A percentile compares a stretch with the other conserved stretches of the same genome.
phyloP scores from a whole-genome alignment of 345 rosid genomes.

The Syzygium oleosum region DNA sequence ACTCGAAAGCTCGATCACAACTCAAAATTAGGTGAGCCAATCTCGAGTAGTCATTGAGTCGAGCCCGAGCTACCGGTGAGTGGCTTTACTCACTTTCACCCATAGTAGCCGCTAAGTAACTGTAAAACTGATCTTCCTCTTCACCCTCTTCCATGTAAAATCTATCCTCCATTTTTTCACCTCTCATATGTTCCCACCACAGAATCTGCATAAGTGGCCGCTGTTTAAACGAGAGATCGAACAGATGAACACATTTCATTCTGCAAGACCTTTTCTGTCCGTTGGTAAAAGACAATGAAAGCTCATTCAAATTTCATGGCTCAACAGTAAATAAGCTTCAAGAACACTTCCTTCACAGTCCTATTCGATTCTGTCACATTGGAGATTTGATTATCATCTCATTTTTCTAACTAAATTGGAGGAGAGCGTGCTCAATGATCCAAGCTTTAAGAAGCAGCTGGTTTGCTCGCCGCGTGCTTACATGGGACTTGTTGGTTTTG shows the following conservation, averaged over 20 bases:
- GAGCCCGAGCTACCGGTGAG: not conserved
- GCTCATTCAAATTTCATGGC: not conserved
- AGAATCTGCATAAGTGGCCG: not conserved
- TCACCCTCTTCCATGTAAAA: not conserved
- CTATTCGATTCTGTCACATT: not conserved
- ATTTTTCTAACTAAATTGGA: not conserved
- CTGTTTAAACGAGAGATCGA: not conserved
- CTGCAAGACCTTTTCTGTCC: not conserved
- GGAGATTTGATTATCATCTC: not conserved
- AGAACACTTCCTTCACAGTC: not conserved
- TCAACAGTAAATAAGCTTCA: not conserved
- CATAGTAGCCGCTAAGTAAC: not conserved
- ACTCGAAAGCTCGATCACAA: not conserved
- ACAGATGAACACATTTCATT: not conserved
- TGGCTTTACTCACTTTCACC: not conserved
- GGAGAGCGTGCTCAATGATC: not conserved
- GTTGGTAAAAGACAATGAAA: not conserved
- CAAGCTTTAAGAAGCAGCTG: not conserved
- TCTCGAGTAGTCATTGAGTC: not conserved
- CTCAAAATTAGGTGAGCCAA: not conserved
- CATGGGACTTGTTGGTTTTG: conserved; percentile 38
- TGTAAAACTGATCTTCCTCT: not conserved
- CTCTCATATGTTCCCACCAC: not conserved
- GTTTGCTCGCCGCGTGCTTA: conserved; percentile 25
- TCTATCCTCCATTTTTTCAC: not conserved